These are phyloP conservation scores for Botrytis galanthina DNA, from an alignment of 2,329 filamentous ascomycete species.

Conservation along the genomic window DNA sequence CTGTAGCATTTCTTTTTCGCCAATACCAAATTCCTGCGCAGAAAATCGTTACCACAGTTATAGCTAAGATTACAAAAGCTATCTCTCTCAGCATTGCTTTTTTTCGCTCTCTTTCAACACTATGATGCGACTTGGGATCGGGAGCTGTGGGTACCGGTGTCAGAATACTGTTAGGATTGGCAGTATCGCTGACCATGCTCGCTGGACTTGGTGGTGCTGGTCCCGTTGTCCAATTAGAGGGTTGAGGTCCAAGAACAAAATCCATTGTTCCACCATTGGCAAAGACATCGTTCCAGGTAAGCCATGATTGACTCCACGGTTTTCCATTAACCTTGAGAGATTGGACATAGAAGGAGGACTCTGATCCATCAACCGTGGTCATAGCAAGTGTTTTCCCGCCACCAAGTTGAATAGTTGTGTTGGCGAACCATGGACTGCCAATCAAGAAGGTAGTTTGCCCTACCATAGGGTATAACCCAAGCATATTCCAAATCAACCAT, in stretches of 20 bases:
- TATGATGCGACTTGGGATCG: neutral
- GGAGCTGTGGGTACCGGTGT: constrained; percentile 11
- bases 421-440: constrained; percentile 60
- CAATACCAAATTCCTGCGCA: constrained; percentile 7
- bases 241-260: constrained; percentile 57
- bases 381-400: constrained; percentile 53
- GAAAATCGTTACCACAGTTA: neutral
- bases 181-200: constrained; percentile 23
- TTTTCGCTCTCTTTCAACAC: neutral
- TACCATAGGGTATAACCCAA: constrained; percentile 66
- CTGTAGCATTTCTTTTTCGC: constrained; percentile 2
- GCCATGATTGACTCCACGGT: constrained; percentile 61
- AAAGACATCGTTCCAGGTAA: constrained; percentile 66
- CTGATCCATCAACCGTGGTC: constrained; percentile 48
- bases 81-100: neutral
- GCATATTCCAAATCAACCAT: constrained; percentile 67
- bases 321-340: constrained; percentile 63
- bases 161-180: constrained; percentile 11
- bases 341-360: constrained; percentile 59
- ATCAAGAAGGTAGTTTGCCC: constrained; percentile 67
- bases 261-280: constrained; percentile 60
- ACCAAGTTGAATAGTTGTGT: constrained; percentile 58
- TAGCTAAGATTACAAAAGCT: neutral
- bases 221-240: constrained; percentile 57
- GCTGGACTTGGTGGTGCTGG: constrained; percentile 61